Conservation (phyloP, 2,329 filamentous ascomycete species). For the Davidsoniella neocaledoniae region DNA sequence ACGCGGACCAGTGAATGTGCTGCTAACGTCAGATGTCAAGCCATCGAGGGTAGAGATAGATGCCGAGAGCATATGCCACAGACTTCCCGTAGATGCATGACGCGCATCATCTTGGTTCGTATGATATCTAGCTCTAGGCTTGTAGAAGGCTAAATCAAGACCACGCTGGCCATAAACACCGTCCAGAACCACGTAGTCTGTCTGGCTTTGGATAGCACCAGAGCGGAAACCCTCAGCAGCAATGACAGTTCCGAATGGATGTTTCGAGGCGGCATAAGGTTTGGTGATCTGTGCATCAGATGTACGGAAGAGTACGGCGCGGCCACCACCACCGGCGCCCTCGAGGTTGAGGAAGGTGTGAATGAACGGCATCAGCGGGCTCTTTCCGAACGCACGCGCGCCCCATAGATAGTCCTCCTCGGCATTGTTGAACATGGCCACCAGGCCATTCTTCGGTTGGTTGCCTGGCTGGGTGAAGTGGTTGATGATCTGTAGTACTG, state of each 20-base stretch:
- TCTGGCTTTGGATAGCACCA: conserved; percentile 66
- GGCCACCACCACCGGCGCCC: conserved; percentile 79
- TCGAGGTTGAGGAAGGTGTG: conserved; percentile 90
- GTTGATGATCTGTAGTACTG: conserved; percentile 66
- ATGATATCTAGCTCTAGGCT: conserved; percentile 74
- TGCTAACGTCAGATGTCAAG: conserved; percentile 51
- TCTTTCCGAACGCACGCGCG: conserved; percentile 67
- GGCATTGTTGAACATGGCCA: conserved; percentile 82
- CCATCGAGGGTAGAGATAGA: conserved; percentile 57
- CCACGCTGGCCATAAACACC: conserved; percentile 66
- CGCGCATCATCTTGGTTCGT: conserved; percentile 73
- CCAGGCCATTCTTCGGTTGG: conserved; percentile 61
- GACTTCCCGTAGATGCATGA: conserved; percentile 51
- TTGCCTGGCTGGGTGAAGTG: conserved; percentile 63
- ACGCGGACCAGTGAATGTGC: conserved; percentile 45
- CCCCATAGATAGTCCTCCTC: conserved; percentile 90
- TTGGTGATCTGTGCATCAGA: conserved; percentile 75
- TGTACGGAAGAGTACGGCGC: conserved; percentile 72
- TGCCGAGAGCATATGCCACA: conserved; percentile 94
- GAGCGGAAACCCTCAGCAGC: conserved; percentile 70
- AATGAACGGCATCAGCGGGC: conserved; percentile 62
- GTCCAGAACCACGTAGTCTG: conserved; percentile 76
- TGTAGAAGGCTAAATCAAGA: conserved; percentile 81
- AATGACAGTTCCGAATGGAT: conserved; percentile 74
- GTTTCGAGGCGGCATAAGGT: conserved; percentile 51